Conservation (phyloP, 108 stramenopile species). For the Bacterosira constricta region DNA sequence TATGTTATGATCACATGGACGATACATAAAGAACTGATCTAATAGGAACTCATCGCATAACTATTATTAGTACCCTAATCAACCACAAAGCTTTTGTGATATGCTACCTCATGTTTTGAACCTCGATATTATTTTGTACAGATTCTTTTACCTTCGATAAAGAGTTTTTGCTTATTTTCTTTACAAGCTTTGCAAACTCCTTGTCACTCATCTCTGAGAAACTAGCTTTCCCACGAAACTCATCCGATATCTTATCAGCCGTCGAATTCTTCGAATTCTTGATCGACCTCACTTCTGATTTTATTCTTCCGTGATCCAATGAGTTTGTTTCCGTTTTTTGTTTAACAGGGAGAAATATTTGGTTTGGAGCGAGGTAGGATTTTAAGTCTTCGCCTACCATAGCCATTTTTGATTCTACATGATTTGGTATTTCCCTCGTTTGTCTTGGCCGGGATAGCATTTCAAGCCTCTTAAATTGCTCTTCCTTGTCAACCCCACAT, state of each 20-base stretch:
- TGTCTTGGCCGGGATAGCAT: slow-evolving; percentile 23
- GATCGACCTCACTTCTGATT: background rate
- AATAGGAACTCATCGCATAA: too few species aligned
- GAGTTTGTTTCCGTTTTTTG: background rate
- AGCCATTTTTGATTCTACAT: background rate
- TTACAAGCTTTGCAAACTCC: slow-evolving; percentile 35
- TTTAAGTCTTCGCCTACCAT: background rate
- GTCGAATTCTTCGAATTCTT: background rate
- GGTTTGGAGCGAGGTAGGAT: background rate
- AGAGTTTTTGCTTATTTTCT: slow-evolving; percentile 23
- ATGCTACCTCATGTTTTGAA: too few species aligned
- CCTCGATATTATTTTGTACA: slow-evolving; percentile 5
- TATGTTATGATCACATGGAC: too few species aligned
- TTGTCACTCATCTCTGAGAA: slow-evolving; percentile 44
- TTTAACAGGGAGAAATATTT: too few species aligned
- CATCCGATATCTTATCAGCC: background rate
- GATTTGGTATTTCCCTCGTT: background rate
- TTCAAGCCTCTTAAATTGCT: slow-evolving; percentile 28
- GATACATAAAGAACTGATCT: too few species aligned
- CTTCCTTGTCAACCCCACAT: slow-evolving; percentile 21
- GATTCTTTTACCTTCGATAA: slow-evolving; percentile 16
- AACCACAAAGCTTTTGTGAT: too few species aligned
- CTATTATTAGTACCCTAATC: too few species aligned
- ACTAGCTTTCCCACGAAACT: slow-evolving; percentile 7
- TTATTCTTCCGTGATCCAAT: background rate